A percentile compares a stretch with the other conserved stretches of the same genome.
Conservation (phyloP, 2,329 filamentous ascomycete genomes). For the Tolypocladium cylindrosporum region DNA sequence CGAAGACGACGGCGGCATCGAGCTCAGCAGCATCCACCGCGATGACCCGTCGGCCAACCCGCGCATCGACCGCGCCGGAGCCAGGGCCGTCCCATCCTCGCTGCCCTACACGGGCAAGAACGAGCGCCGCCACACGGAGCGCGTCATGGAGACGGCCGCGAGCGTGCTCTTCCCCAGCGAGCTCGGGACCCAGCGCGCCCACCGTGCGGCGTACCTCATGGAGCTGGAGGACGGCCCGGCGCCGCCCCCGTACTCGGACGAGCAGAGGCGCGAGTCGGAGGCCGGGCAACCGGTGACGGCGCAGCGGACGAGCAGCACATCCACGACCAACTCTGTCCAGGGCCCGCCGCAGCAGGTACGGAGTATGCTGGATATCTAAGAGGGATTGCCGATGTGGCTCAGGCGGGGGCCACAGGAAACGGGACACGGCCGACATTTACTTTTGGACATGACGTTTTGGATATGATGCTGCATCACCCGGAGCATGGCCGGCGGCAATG, state of each 20-base stretch:
- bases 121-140: constrained; percentile 34
- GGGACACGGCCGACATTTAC: not conserved
- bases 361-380: constrained; percentile 37
- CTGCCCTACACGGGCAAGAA: constrained; percentile 29
- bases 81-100: constrained; percentile 14
- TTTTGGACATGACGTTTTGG: not conserved
- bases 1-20: constrained; percentile 21
- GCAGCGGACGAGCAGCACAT: constrained; percentile 33
- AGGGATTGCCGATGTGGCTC: not conserved
- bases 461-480: not conserved
- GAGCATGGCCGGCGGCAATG: not conserved
- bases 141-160: constrained; percentile 31
- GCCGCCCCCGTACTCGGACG: constrained; percentile 28
- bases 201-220: constrained; percentile 28
- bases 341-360: constrained; percentile 42
- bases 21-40: constrained; percentile 23
- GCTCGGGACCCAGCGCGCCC: constrained; percentile 17
- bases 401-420: not conserved
- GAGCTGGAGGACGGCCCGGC: constrained; percentile 26
- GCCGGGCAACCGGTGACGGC: constrained; percentile 15
- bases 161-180: constrained; percentile 38
- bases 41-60: constrained; percentile 15
- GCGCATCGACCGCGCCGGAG: constrained; percentile 19
- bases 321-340: constrained; percentile 34
- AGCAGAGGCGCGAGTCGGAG: constrained; percentile 14